Percentiles rank a stretch among this genome's conserved stretches.
These are phyloP conservation scores for Malus sieversii DNA, from an alignment of 306 rosid species.

Conservation along the genomic window DNA sequence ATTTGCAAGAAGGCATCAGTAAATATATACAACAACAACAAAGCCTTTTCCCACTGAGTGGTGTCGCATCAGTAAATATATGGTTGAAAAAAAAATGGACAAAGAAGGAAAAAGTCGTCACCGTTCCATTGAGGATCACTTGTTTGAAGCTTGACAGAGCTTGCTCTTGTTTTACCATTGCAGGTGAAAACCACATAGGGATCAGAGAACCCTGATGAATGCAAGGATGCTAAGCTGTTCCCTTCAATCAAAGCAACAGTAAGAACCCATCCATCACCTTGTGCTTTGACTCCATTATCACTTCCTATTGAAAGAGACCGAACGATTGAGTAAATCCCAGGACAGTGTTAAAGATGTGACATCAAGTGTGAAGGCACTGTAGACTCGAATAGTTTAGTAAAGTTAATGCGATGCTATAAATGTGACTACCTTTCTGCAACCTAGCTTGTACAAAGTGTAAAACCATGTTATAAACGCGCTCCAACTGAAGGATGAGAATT, in stretches of 20 bases:
- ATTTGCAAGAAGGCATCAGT: neutral
- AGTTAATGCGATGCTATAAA: neutral
- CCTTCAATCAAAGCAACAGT: slow-evolving; percentile 82
- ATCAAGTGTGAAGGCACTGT: neutral
- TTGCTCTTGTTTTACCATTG: slow-evolving; percentile 81
- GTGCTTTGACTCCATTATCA: slow-evolving; percentile 77
- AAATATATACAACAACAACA: too few species aligned
- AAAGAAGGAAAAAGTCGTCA: slow-evolving; percentile 20
- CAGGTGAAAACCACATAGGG: slow-evolving; percentile 82
- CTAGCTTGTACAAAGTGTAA: slow-evolving; percentile 69
- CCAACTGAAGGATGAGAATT: slow-evolving; percentile 48
- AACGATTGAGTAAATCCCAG: slow-evolving; percentile 7
- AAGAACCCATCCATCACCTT: slow-evolving; percentile 89
- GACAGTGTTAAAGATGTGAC: slow-evolving; percentile 4
- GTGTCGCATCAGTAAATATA: neutral
- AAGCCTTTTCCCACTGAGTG: too few species aligned
- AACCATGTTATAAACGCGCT: slow-evolving; percentile 57
- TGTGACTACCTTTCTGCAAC: slow-evolving; percentile 51
- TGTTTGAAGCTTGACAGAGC: slow-evolving; percentile 84
- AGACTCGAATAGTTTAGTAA: slow-evolving; percentile 6
- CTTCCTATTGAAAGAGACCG: slow-evolving; percentile 41
- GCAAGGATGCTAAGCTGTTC: slow-evolving; percentile 52
- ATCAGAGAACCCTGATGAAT: slow-evolving; percentile 48
- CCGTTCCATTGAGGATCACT: slow-evolving; percentile 85
- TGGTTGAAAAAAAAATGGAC: neutral